These are phyloP conservation scores for Nicotiana otophora DNA, from an alignment of 257 asterid species.

Conservation along the genomic window DNA sequence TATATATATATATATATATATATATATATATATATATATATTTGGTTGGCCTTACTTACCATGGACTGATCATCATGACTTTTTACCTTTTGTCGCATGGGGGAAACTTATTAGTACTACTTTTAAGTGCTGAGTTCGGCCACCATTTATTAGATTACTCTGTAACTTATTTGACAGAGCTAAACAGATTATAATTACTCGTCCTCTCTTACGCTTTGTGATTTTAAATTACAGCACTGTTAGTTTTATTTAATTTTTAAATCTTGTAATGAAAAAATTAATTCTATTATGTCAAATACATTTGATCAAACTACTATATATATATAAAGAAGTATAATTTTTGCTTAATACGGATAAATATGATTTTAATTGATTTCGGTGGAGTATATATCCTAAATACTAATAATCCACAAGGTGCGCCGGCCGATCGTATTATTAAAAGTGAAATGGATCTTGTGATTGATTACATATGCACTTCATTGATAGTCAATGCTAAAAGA, in stretches of 20 bases:
- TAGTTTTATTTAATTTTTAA: too few species aligned
- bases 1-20: not conserved
- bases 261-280: too few species aligned
- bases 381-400: not conserved
- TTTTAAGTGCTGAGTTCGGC: not conserved
- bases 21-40: not conserved
- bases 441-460: not conserved
- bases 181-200: too few species aligned
- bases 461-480: not conserved
- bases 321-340: too few species aligned
- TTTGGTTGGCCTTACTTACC: not conserved
- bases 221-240: too few species aligned
- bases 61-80: not conserved
- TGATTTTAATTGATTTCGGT: too few species aligned
- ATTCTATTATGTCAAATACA: too few species aligned
- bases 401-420: not conserved
- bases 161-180: too few species aligned
- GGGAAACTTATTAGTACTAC: not conserved
- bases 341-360: not conserved
- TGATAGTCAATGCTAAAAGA: too few species aligned
- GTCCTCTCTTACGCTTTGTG: too few species aligned
- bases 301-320: not conserved
- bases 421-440: not conserved
- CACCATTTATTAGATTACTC: not conserved
- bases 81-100: conserved; percentile 26